Evolutionary conservation across 768 basidiomycete genomes (phyloP), one percentile per base, ranked within the genome.

Genomic region (Phaeotremella fagi): DNA sequence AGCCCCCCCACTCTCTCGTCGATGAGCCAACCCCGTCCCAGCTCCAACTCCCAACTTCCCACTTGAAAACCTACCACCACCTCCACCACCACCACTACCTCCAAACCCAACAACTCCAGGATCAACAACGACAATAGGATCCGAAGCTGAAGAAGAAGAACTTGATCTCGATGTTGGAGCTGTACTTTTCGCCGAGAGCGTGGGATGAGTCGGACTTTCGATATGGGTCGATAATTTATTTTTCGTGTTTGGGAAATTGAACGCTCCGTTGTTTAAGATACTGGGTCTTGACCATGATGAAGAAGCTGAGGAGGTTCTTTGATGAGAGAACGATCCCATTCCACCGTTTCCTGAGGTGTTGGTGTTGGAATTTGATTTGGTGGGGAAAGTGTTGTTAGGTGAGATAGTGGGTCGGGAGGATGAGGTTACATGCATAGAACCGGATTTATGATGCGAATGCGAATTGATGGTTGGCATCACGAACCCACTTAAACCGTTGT

Each of bases 1-100:
- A 11, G 72, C 72, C 53, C 63, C 65, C 27, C 63, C 37, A 36
- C 68, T 67, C 35, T 68, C 69, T 57, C 66, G 58, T 41, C 60
- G 38, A 20, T 12, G 9, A 41, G 9, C 38, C 38, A 41, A 18
- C 18, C 38, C 45, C 38, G 11, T 50, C 27, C 25, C 47, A 33
- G 18, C 26, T 44, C 27, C 41, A 49, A 36, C 35, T 23, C 36
- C 24, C 54, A 25, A 38, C 26, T 29, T 35, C 4, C 47, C 54
- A 7, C 31, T 23, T 7, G 45, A 57, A 16, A 20, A 20, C 4
- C 49, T 35, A 2, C 38, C 55, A 24, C 41, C 25, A 15, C 33
- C 22, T 14, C 16, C 25, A 0, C 33, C 38, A 41, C 38, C 38
- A 25, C 57, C 52, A 2, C 42, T 46, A 41, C 38, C 38, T 24